Base-by-base conservation (phyloP, 345 rosid genomes). In the Brassica incana region DNA sequence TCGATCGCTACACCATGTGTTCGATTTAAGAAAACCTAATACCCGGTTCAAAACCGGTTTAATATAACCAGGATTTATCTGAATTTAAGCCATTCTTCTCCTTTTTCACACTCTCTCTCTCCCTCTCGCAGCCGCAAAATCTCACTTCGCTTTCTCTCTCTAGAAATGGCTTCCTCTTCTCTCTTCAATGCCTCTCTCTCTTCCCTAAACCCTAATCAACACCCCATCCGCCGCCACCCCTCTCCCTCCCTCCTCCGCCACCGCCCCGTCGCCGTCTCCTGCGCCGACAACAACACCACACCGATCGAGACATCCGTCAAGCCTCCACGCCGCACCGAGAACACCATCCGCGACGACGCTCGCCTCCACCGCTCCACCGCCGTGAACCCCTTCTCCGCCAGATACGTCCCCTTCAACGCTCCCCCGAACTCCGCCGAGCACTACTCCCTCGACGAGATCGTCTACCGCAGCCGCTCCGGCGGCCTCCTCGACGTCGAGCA, bases 381-480 rank as follows among this genome's bases (percentile, higher is more conserved):
- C 16, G 60, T 78, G 8, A 83, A 80, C 79, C 74, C 87, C 2
- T 86, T 91, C 65, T 86, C 92, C 18, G 94, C 98, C 45, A 91
- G 79, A 73, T 93, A 91, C 71, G 90, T 93, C 32, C 97, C 98
- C 0, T 93, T 93, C 79, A 87, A 88, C 73, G 89, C 85, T 6
- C 86, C 73, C 3, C 88, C 86, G 3, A 81, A 77, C 72, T 86
- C 90, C 29, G 23, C 78, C 8, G 98, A 93, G 79, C 84, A 65
- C 27, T 90, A 93, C 82, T 93, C 97, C 7, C 95, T 93, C 36
- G 98, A 93, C 74, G 93, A 93, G 85, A 88, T 93, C 81, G 95
- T 91, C 0, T 91, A 93, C 87, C 88, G 95, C 8, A 87, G 92
- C 82, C 92, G 89, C 68, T 90, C 91, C 11, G 98, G 98, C 2